Percentiles rank a stretch among this genome's conserved stretches.
phyloP scores from a whole-genome alignment of 768 basidiomycete species.

The Tubosaeta sp. region DNA sequence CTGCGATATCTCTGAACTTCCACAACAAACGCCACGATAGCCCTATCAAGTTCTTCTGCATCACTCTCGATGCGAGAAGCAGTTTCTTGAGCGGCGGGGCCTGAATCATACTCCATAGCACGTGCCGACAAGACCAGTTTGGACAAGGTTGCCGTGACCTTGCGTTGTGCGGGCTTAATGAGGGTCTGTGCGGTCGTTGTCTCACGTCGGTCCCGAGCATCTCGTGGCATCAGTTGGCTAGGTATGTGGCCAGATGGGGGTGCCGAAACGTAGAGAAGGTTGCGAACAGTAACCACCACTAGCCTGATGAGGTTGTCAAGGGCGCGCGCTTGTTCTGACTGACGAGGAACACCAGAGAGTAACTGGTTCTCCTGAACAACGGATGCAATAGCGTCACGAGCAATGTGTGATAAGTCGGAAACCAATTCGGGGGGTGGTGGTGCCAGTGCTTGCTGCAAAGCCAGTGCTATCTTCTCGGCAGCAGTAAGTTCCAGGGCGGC shows the following conservation, averaged over 20 bases:
- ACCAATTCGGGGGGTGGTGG: slow-evolving; percentile 56
- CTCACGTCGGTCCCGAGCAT: slow-evolving; percentile 42
- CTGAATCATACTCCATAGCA: slow-evolving; percentile 80
- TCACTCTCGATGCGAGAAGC: slow-evolving; percentile 70
- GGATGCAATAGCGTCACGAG: slow-evolving; percentile 56
- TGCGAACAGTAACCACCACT: slow-evolving; percentile 70
- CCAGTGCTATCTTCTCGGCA: slow-evolving; percentile 63
- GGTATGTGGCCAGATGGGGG: slow-evolving; percentile 60
- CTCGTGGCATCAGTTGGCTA: slow-evolving; percentile 46
- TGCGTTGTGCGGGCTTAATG: slow-evolving; percentile 76
- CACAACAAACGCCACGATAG: slow-evolving; percentile 60
- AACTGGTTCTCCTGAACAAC: slow-evolving; percentile 58
- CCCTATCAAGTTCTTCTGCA: slow-evolving; percentile 70
- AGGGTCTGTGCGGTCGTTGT: slow-evolving; percentile 48
- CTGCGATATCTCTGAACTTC: slow-evolving; percentile 62
- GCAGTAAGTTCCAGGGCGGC: slow-evolving; percentile 49
- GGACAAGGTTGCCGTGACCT: slow-evolving; percentile 84
- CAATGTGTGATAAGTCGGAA: slow-evolving; percentile 56
- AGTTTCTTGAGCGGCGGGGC: slow-evolving; percentile 56
- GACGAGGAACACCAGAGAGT: slow-evolving; percentile 39
- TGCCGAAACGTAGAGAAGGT: slow-evolving; percentile 68
- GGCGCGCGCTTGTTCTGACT: slow-evolving; percentile 49
- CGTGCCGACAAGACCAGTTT: slow-evolving; percentile 89
- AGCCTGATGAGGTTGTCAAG: slow-evolving; percentile 61
- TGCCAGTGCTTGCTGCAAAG: slow-evolving; percentile 55